Evolutionary conservation across 164 flowering plant genomes (phyloP), one percentile per base, ranked within the genome.

Genomic region (Taxillus chinensis): DNA sequence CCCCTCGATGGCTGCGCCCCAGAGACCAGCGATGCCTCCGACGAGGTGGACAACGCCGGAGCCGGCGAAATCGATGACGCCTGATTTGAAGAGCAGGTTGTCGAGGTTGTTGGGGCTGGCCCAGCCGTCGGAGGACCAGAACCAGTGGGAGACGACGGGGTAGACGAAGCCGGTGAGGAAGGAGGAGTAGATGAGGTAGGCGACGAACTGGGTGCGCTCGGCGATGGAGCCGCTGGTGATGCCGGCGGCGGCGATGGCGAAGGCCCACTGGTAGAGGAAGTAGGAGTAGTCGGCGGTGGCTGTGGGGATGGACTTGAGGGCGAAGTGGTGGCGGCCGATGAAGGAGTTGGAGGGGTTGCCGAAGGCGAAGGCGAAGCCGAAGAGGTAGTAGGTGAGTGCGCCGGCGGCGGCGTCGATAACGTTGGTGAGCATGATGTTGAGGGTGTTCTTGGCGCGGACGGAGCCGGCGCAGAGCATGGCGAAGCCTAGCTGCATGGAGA

Each of bases 201-300:
- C 88, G 2, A 80, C 85, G 68, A 87, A 87, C 66, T 87, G 95
- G 11, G 95, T 87, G 9, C 95, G 60, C 67, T 87, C 90, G 3
- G 93, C 93, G 10, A 87, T 85, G 6, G 90, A 85, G 8, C 93
- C 93, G 57, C 81, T 76, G 66, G 90, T 87, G 53, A 85, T 87
- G 0, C 95, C 95, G 16, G 95, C 95, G n/a, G 86, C 95, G 1
- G 95, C 95, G 8, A 87, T 87, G 13, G 95, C 90, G 59, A 87
- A 85, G 27, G 90, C 86, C 90, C 95, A 87, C 64, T 87, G 95
- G 61, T 75, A 87, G 2, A 87, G 74, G 60, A 87, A 87, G 53
- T 51, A 46, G 42, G 78, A 68, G 71, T 77, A 87, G 55, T 87
- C 95, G 41, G 57, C 67, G 43, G n/a, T 0, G 0, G 42, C 0